Evolutionary conservation across 2,329 filamentous ascomycete species (phyloP), one percentile per base, ranked within the genome.

Genomic region (Diplodia corticola): DNA sequence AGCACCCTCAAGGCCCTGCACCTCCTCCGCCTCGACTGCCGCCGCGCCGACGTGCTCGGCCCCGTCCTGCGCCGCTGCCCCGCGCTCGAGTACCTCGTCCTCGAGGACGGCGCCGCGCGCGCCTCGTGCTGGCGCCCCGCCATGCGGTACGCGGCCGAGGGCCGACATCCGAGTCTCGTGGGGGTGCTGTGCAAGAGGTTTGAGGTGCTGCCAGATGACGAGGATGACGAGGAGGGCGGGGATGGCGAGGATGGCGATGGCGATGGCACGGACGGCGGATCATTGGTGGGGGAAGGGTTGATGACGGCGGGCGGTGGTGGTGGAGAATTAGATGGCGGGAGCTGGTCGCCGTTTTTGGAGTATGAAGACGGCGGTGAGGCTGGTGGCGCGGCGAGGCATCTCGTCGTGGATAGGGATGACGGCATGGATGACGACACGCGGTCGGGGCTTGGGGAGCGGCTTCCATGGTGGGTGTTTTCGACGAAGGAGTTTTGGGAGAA

Each of bases 71-170:
- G 20, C 17, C 33, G 22, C 33, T 57, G 53, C 35, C 5, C 1
- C 2, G 33, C 53, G 53, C 53, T 57, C 30, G 53, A 57, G 35
- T 57, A 57, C 22, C 53, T 57, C 10, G 33, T 57, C n/a, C 53
- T 57, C 13, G 53, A 57, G 33, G 53, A 57, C 13, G 53, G 53
- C 20, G 20, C 20, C 30, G 22, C 20, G 35, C 33, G 33, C 1
- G 53, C 26, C 20, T 24, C 33, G 3, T 57, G 30, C 33, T 57
- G 30, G 30, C n/a, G 35, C 2, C 20, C 33, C 12, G 33, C 5
- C 13, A 57, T 57, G 30, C 33, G 17, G 51, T 33, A 24, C 6
- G 53, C 30, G 1, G 53, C 53, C 12, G 20, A 13, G 2, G 10
- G 5, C 33, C 40, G 40, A 7, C 33, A 40, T n/a, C 33, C 33